Evolutionary conservation across 1,284 basidiomycete genomes (phyloP).

Genomic region (Sphagnurus paluster): DNA sequence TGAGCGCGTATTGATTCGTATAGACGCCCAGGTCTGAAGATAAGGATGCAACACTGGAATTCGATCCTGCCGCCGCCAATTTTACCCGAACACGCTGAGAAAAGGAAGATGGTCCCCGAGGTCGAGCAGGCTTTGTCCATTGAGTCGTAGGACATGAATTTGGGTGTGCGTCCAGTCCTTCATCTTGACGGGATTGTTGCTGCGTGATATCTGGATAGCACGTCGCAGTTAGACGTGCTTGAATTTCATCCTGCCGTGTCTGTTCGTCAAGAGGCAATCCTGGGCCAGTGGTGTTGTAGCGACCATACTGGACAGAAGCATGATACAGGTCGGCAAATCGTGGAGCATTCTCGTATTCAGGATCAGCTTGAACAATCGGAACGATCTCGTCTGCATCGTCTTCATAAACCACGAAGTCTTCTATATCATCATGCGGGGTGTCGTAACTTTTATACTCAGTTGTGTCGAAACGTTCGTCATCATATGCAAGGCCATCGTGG

Average conservation of each 20-base stretch:
- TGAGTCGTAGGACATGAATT: conserved; percentile 11
- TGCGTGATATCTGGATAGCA: conserved; percentile 3
- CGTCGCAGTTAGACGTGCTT: not conserved
- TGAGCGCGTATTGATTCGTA: no score
- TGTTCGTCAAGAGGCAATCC: not conserved
- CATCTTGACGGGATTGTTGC: not conserved
- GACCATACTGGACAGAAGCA: conserved; percentile 20
- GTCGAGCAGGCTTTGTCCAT: conserved; percentile 24
- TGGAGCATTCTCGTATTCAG: conserved; percentile 26
- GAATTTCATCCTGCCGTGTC: not conserved
- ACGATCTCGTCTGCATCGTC: conserved; percentile 38
- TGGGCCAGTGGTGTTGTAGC: conserved; percentile 1
- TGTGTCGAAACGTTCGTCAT: conserved; percentile 11
- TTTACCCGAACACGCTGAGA: conserved; percentile 40
- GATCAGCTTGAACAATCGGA: conserved; percentile 25
- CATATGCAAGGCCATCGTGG: conserved; percentile 8
- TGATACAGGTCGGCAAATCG: conserved; percentile 36
- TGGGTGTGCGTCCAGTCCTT: conserved; percentile 3
- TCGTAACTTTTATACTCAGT: conserved; percentile 6
- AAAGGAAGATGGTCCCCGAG: conserved; percentile 35
- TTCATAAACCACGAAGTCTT: conserved; percentile 23
- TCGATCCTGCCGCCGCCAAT: conserved; percentile 24
- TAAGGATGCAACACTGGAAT: conserved; percentile 4
- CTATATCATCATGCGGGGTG: conserved; percentile 17
- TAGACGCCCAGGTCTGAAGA: not conserved